Base-by-base conservation (phyloP, 345 rosid species). In the Stellera chamaejasme region DNA sequence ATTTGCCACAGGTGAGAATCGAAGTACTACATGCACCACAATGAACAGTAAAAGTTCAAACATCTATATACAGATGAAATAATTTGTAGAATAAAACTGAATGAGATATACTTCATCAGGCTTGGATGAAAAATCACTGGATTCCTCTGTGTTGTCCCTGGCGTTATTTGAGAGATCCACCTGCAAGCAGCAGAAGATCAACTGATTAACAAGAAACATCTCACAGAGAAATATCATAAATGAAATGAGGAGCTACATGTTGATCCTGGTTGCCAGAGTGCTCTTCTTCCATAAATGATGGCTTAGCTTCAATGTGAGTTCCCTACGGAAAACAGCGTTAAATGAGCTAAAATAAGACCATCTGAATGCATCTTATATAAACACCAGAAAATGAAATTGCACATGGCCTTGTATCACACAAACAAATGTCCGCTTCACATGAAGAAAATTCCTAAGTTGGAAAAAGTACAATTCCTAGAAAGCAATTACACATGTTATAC, bases 241-340 rank as follows among this genome's bases (percentile, higher is more conserved):
- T 19, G 60, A 61, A 63, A 63, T 43, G 59, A 71, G 44, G 32
- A 54, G 13, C 15, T 78, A 80, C 85, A 68, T 65, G 75, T 58
- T 69, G 69, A 50, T 71, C 76, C 52, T 41, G 76, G 65, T 66
- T 68, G 49, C 67, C 63, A 42, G 82, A 55, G 64, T 68, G 55
- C 54, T 65, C 75, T 63, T 75, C 78, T 67, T 78, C 84, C 63
- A 64, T 59, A 47, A 76, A 50, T 27, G 74, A 63, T 47, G 78
- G 87, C 69, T 78, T 82, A 55, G 79, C 67, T 59, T 79, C 88
- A 45, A 69, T 27, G 5, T 70, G 74, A 13, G 80, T 75, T 66
- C 71, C 84, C 84, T 82, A 77, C 39, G 58, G 39, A 32, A 32
- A 32, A 32, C 39, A 32, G 39, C 39, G 9, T 2, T 32, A 32